Evolutionary conservation across 2,329 filamentous ascomycete genomes (phyloP).

Genomic region (Basipetospora sp.): DNA sequence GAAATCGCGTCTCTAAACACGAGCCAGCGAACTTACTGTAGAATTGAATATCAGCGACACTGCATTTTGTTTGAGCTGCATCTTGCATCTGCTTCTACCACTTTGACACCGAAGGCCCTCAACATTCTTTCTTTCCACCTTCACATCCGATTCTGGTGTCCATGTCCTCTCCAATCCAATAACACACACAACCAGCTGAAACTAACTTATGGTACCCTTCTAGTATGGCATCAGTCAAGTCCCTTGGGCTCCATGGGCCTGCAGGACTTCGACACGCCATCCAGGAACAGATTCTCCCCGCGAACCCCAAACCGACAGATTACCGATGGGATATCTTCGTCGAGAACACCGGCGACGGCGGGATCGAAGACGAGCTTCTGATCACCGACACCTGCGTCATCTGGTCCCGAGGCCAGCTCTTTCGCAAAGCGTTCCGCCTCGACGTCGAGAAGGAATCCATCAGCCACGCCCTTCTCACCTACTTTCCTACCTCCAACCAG

Average conservation of each 20-base stretch:
- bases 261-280: constrained; percentile 71
- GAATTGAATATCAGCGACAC: too few relatives aligned
- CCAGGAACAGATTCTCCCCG: constrained; percentile 59
- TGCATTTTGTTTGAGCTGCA: too few relatives aligned
- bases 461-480: constrained; percentile 71
- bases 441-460: constrained; percentile 70
- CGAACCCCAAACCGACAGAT: constrained; percentile 46
- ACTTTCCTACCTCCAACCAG: constrained; percentile 49
- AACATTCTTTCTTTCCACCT: too few relatives aligned
- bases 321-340: constrained; percentile 62
- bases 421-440: constrained; percentile 76
- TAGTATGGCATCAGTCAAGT: constrained; percentile 79
- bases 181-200: too few relatives aligned
- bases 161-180: too few relatives aligned
- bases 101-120: too few relatives aligned
- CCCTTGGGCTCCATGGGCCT: constrained; percentile 80
- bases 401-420: constrained; percentile 75
- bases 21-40: not conserved
- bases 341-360: constrained; percentile 23
- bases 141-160: too few relatives aligned
- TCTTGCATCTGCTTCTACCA: too few relatives aligned
- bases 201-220: not conserved
- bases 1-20: not conserved
- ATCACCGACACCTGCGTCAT: constrained; percentile 63
- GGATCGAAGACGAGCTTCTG: constrained; percentile 64